Conservation (phyloP, 1,139 yeast genomes). For the Saccharomycopsis hybrid region DNA sequence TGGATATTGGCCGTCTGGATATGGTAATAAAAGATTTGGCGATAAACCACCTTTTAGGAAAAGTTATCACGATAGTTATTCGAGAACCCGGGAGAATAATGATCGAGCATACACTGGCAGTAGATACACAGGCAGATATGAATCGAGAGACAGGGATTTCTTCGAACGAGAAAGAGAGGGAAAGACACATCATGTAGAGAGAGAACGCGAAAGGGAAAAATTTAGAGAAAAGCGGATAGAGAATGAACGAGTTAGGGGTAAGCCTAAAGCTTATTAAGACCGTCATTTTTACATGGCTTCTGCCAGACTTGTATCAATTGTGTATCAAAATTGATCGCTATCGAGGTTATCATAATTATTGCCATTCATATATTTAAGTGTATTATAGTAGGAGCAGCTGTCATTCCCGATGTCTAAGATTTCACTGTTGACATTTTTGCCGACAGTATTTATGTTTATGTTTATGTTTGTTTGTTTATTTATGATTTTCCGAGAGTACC, state of each 20-base stretch:
- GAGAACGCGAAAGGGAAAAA: conserved; percentile 21
- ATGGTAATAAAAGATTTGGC: not conserved
- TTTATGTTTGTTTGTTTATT: too few species aligned
- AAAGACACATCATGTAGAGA: conserved; percentile 18
- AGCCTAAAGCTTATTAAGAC: conserved; percentile 17
- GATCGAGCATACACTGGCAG: conserved; percentile 1
- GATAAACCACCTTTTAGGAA: conserved; percentile 10
- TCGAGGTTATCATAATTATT: too few species aligned
- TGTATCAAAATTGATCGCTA: too few species aligned
- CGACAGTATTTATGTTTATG: too few species aligned
- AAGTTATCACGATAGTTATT: conserved; percentile 20
- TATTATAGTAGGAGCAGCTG: too few species aligned
- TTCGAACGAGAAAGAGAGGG: conserved; percentile 20
- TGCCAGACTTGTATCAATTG: too few species aligned
- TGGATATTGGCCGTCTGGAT: not conserved
- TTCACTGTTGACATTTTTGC: too few species aligned
- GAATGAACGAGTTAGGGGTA: conserved; percentile 15
- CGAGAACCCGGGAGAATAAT: conserved; percentile 23
- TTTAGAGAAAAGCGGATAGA: conserved; percentile 21
- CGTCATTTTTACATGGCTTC: too few species aligned
- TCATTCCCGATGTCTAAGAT: too few species aligned
- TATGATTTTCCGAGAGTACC: too few species aligned
- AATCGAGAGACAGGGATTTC: conserved; percentile 12
- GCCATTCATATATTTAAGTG: too few species aligned
- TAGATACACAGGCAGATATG: not conserved